Evolutionary conservation across 495 filamentous ascomycete species (phyloP).

Genomic region (Neurospora sp.): DNA sequence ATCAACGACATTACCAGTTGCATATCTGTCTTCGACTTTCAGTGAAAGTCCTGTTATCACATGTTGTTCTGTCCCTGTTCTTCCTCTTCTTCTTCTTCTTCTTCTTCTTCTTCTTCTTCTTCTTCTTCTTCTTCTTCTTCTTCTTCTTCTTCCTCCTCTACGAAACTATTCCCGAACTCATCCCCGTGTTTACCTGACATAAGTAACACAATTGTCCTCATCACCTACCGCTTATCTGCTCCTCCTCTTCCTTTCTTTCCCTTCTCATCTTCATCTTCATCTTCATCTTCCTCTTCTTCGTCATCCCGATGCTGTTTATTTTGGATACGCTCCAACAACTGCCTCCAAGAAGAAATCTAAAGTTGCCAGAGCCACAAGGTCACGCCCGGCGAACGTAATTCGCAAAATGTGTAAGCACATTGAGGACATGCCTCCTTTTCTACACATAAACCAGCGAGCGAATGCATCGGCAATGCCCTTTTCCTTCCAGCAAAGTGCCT

Average conservation of each 20-base stretch:
- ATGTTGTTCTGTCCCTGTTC: neutral
- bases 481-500: too few relatives aligned
- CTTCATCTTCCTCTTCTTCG: too few relatives aligned
- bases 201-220: too few relatives aligned
- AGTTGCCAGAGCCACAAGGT: constrained; percentile 31
- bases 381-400: constrained; percentile 47
- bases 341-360: constrained; percentile 29
- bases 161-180: neutral
- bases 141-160: neutral
- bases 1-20: neutral
- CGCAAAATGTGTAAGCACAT: constrained; percentile 70
- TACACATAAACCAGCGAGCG: too few relatives aligned
- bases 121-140: neutral
- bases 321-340: neutral
- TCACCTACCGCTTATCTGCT: too few relatives aligned
- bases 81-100: neutral
- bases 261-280: too few relatives aligned
- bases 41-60: neutral
- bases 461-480: too few relatives aligned
- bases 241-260: too few relatives aligned
- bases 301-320: too few relatives aligned
- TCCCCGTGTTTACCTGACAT: too few relatives aligned
- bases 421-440: neutral
- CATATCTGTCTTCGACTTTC: neutral
- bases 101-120: neutral